Percentiles rank a stretch among this genome's conserved stretches.
Evolutionary conservation across 139 green algal species (phyloP).

Genomic region (Chlamydomonas eustigma): DNA sequence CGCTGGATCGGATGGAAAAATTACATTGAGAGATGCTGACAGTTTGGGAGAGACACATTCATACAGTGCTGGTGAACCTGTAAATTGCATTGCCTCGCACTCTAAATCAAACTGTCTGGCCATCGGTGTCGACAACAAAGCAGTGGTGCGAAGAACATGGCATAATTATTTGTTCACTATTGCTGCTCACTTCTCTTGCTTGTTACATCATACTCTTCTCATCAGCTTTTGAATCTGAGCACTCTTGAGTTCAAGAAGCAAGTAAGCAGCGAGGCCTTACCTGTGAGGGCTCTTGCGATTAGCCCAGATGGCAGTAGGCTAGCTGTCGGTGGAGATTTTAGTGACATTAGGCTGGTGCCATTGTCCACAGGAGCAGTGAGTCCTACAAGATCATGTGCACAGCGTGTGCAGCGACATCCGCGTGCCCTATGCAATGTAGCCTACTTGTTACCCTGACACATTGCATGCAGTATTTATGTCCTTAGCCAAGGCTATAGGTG

Average conservation of each 20-base stretch:
- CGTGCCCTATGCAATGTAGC: too few species aligned
- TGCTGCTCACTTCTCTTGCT: too few species aligned
- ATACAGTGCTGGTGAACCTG: background rate
- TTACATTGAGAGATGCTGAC: background rate
- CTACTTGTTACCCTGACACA: too few species aligned
- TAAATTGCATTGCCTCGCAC: background rate
- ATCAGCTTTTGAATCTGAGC: background rate
- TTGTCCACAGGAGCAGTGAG: background rate
- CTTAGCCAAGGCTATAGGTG: background rate
- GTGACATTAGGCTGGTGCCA: background rate
- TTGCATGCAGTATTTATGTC: too few species aligned
- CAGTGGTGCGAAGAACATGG: background rate
- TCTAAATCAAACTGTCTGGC: background rate
- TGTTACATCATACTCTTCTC: too few species aligned
- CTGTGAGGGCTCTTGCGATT: background rate
- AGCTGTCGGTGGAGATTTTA: background rate
- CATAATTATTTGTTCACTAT: too few species aligned
- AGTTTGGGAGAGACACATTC: background rate
- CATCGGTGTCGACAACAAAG: background rate
- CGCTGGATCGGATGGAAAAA: background rate
- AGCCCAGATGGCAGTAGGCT: background rate
- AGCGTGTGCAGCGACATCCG: too few species aligned
- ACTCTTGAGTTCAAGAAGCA: background rate
- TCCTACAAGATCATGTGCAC: background rate
- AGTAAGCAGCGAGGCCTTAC: background rate